These are phyloP conservation scores for Gardenia jasminoides DNA, from an alignment of 257 asterid species.

Conservation along the genomic window DNA sequence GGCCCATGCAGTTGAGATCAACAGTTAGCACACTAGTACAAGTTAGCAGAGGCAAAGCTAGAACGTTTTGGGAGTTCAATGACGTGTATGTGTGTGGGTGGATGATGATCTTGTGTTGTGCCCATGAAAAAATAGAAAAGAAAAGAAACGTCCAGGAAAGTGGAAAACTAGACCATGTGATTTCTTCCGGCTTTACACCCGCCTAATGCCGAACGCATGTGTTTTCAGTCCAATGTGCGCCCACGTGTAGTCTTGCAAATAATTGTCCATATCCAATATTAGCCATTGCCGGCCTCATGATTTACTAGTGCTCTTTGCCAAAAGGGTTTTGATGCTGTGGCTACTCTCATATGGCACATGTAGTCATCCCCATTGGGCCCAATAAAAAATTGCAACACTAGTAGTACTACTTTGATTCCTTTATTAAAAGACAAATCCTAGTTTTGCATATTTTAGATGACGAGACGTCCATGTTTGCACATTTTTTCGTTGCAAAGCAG, in stretches of 20 bases:
- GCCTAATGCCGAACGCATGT: background rate
- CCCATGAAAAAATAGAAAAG: background rate
- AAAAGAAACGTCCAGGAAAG: background rate
- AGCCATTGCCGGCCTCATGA: background rate
- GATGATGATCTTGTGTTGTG: background rate
- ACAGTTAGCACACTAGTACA: too few species aligned
- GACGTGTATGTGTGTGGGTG: background rate
- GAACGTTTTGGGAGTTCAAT: too few species aligned
- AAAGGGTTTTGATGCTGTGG: too few species aligned
- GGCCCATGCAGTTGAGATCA: too few species aligned
- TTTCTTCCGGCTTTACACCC: background rate
- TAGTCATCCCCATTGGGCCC: background rate
- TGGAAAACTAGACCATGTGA: background rate
- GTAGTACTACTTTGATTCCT: background rate
- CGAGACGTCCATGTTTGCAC: background rate
- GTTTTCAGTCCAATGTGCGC: background rate
- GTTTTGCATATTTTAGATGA: background rate
- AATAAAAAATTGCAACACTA: too few species aligned
- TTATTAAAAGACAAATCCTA: background rate
- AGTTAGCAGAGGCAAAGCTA: background rate
- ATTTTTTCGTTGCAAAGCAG: background rate
- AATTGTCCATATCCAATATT: background rate
- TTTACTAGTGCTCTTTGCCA: background rate
- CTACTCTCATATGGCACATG: background rate
- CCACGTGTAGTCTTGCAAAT: background rate